phyloP scores from a whole-genome alignment of 495 filamentous ascomycete species.

The Evansstolkia leycettana region DNA sequence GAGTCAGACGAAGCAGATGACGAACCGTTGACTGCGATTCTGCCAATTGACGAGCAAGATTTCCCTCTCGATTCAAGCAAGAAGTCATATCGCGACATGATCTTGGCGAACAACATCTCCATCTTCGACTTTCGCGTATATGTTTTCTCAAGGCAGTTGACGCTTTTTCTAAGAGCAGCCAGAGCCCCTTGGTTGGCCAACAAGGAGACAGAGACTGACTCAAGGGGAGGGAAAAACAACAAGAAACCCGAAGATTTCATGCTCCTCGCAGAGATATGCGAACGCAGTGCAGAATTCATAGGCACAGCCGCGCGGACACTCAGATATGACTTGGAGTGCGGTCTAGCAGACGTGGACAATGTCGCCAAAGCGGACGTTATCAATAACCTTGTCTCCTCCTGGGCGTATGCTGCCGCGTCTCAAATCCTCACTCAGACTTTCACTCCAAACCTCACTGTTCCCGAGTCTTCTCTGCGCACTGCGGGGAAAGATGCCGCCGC shows the following conservation, averaged over 20 bases:
- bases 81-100: slow-evolving; percentile 84
- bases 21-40: slow-evolving; percentile 8
- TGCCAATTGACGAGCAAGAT: slow-evolving; percentile 21
- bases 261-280: slow-evolving; percentile 69
- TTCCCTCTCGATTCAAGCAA: slow-evolving; percentile 56
- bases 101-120: slow-evolving; percentile 93
- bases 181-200: slow-evolving; percentile 38
- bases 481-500: slow-evolving; percentile 5
- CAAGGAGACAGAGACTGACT: slow-evolving; percentile 7
- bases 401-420: slow-evolving; percentile 67
- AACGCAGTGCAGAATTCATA: slow-evolving; percentile 68
- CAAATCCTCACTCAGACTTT: slow-evolving; percentile 68
- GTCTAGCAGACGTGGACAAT: slow-evolving; percentile 21
- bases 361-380: slow-evolving; percentile 40
- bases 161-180: slow-evolving; percentile 69
- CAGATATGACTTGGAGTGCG: slow-evolving; percentile 52
- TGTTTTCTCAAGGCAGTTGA: slow-evolving; percentile 81
- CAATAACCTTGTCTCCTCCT: slow-evolving; percentile 74
- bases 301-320: slow-evolving; percentile 64
- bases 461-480: slow-evolving; percentile 40
- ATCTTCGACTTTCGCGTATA: slow-evolving; percentile 94
- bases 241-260: slow-evolving; percentile 62
- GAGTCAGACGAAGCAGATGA: background rate
- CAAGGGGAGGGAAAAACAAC: slow-evolving; percentile 9
- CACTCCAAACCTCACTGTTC: slow-evolving; percentile 53